Evolutionary conservation across 805 yeast genomes (phyloP).

Genomic region (Hanseniaspora occidentalis): DNA sequence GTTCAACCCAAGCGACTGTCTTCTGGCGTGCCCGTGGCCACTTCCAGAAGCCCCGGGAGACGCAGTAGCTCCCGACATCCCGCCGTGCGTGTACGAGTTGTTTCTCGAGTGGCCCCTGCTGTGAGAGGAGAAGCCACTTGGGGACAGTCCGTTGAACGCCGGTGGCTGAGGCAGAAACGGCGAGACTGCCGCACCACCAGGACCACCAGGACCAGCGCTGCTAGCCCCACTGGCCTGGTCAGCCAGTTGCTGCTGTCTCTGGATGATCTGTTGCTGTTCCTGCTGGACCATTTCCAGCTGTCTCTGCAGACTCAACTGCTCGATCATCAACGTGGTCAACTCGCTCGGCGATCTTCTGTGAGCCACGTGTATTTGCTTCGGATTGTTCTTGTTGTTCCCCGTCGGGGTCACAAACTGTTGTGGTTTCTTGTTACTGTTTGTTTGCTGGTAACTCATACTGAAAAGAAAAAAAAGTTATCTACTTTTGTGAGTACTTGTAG

Average conservation of each 20-base stretch:
- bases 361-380: slow-evolving; percentile 77
- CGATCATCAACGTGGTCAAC: slow-evolving; percentile 83
- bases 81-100: slow-evolving; percentile 20
- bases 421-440: background rate
- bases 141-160: slow-evolving; percentile 10
- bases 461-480: background rate
- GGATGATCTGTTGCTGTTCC: slow-evolving; percentile 70
- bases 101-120: slow-evolving; percentile 25
- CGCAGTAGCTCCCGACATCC: no score
- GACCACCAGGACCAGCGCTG: slow-evolving; percentile 11
- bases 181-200: no score
- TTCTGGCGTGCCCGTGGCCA: slow-evolving; percentile 85
- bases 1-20: slow-evolving; percentile 82
- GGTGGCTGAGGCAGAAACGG: slow-evolving; percentile 14
- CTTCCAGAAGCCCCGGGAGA: slow-evolving; percentile 23
- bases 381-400: slow-evolving; percentile 22
- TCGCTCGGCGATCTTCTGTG: slow-evolving; percentile 95
- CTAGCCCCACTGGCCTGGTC: slow-evolving; percentile 39
- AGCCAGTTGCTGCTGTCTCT: slow-evolving; percentile 29
- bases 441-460: background rate
- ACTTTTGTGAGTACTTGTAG: background rate
- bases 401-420: slow-evolving; percentile 2
- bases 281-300: slow-evolving; percentile 86
- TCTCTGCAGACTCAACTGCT: slow-evolving; percentile 76
- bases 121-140: slow-evolving; percentile 17